Conservation (phyloP, 305 asterid genomes). For the Rubia tinctorum region DNA sequence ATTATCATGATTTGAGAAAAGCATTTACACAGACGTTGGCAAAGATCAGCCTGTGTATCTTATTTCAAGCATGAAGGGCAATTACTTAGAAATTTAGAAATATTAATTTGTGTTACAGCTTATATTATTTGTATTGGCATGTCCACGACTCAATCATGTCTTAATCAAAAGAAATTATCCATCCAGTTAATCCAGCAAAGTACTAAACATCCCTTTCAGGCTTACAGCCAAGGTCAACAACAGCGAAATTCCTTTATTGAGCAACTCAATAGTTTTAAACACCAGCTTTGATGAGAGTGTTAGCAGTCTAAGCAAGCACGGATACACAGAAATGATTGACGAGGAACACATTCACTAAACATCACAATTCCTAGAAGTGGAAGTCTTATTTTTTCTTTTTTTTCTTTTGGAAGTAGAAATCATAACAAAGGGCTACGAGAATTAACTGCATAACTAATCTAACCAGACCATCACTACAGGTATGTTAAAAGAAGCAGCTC, state of each 20-base stretch:
- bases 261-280: background rate
- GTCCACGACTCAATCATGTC: conserved; percentile 3
- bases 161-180: background rate
- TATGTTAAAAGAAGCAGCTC: background rate
- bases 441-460: background rate
- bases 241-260: background rate
- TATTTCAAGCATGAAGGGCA: background rate
- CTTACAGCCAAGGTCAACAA: background rate
- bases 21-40: background rate
- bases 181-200: background rate
- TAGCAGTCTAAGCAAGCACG: background rate
- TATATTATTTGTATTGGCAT: background rate
- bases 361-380: background rate
- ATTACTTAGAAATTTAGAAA: background rate
- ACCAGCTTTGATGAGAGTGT: background rate
- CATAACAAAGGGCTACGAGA: background rate
- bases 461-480: background rate
- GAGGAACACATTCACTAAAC: background rate
- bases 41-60: background rate
- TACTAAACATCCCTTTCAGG: background rate
- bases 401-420: too few relatives aligned
- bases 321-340: background rate
- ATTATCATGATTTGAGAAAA: conserved; percentile 28
- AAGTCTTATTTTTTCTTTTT: background rate
- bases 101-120: background rate